Evolutionary conservation across 805 yeast species (phyloP).

Genomic region (Candida sakaeoensis): DNA sequence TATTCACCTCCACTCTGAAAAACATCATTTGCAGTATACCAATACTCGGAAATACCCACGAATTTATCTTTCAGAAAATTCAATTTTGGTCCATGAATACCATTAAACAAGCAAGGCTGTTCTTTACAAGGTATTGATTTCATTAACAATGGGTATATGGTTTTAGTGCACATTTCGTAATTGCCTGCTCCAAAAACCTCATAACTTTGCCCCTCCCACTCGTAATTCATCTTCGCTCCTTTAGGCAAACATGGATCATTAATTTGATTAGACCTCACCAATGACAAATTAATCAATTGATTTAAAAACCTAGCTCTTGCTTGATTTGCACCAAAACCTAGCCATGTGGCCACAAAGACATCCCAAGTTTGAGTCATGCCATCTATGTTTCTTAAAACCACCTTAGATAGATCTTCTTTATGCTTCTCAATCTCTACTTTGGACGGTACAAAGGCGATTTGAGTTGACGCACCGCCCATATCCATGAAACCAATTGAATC

Average conservation of each 20-base stretch:
- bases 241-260: constrained; percentile 81
- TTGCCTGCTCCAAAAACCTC: constrained; percentile 72
- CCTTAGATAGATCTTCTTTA: constrained; percentile 65
- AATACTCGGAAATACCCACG: constrained; percentile 92
- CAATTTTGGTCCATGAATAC: constrained; percentile 88
- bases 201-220: constrained; percentile 45
- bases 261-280: constrained; percentile 21
- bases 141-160: constrained; percentile 71
- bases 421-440: constrained; percentile 59
- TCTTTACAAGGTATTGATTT: constrained; percentile 81
- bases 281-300: constrained; percentile 41
- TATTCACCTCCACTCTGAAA: constrained; percentile 87
- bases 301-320: constrained; percentile 73
- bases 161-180: constrained; percentile 66
- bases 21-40: constrained; percentile 95
- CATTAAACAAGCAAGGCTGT: constrained; percentile 89
- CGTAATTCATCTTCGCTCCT: constrained; percentile 49
- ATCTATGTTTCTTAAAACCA: constrained; percentile 62
- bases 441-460: constrained; percentile 86
- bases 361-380: constrained; percentile 76
- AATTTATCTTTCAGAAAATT: constrained; percentile 78
- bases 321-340: constrained; percentile 96
- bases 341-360: constrained; percentile 93
- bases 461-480: constrained; percentile 99
- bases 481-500: constrained; percentile 92